phyloP scores from a whole-genome alignment of 495 filamentous ascomycete genomes.

The Arthonia radiata region DNA sequence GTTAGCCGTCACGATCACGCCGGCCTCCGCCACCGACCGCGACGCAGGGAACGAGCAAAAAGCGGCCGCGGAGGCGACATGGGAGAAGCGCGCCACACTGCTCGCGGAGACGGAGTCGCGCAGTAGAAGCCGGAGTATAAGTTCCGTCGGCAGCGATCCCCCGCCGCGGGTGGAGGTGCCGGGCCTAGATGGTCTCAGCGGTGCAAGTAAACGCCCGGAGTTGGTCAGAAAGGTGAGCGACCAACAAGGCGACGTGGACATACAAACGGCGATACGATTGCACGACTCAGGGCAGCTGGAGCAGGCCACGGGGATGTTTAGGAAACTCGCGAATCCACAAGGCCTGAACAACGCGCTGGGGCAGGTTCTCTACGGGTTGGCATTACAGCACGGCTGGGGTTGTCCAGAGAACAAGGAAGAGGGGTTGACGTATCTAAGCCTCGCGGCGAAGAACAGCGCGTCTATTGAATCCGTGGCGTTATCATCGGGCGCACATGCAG shows the following conservation, averaged over 20 bases:
- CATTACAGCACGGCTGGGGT: conserved; percentile 92
- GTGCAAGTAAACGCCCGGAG: conserved; percentile 3
- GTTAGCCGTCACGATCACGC: too few species aligned
- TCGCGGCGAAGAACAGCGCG: conserved; percentile 78
- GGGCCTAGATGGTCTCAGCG: conserved; percentile 1
- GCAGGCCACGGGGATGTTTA: conserved; percentile 66
- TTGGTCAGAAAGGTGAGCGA: conserved; percentile 31
- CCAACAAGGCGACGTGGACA: too few species aligned
- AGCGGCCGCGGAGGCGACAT: conserved; percentile 23
- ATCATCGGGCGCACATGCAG: conserved; percentile 59
- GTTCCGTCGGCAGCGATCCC: conserved; percentile 3
- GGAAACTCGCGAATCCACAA: conserved; percentile 57
- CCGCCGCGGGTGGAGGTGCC: conserved; percentile 2
- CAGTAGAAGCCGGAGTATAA: conserved; percentile 14
- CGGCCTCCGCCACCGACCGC: conserved; percentile 21
- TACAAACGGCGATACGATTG: conserved; percentile 85
- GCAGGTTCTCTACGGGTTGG: conserved; percentile 90
- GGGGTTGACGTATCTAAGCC: conserved; percentile 61
- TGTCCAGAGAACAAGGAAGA: conserved; percentile 41
- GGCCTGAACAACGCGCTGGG: conserved; percentile 78
- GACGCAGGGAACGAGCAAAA: conserved; percentile 23
- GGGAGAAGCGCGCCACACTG: conserved; percentile 78
- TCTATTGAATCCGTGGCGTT: conserved; percentile 64
- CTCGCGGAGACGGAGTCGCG: conserved; percentile 41
- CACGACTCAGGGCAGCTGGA: conserved; percentile 64